Evolutionary conservation across 768 basidiomycete genomes (phyloP).

Genomic region (Cytidiella melzeri): DNA sequence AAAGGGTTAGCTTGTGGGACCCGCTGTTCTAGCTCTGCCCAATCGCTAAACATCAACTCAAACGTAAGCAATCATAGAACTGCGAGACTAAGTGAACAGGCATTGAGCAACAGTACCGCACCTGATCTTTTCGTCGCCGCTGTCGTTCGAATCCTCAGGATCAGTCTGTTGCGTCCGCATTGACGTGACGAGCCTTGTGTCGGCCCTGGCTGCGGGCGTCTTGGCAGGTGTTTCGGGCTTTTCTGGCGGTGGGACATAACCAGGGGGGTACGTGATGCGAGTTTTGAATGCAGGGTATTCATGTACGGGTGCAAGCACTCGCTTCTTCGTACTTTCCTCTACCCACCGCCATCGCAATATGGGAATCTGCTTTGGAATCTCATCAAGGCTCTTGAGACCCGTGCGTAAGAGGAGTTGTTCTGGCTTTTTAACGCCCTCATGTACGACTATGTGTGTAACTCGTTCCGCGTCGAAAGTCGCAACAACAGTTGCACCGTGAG

Average conservation of each 20-base stretch:
- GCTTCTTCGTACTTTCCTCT: constrained; percentile 26
- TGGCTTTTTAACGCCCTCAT: constrained; percentile 26
- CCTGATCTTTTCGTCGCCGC: constrained; percentile 31
- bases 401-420: constrained; percentile 31
- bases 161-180: constrained; percentile 11
- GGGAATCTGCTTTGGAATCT: constrained; percentile 62
- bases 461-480: constrained; percentile 47
- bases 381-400: constrained; percentile 41
- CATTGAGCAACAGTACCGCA: neutral
- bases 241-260: constrained; percentile 2
- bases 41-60: too few relatives aligned
- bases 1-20: neutral
- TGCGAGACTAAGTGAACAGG: neutral
- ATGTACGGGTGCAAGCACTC: constrained; percentile 3
- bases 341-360: constrained; percentile 65
- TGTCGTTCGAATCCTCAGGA: neutral
- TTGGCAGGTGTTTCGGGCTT: neutral
- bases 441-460: constrained; percentile 59
- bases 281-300: constrained; percentile 14
- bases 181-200: neutral
- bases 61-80: neutral
- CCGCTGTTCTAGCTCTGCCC: too few relatives aligned
- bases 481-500: constrained; percentile 55
- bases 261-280: constrained; percentile 10
- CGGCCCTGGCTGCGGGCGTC: neutral